phyloP scores from a whole-genome alignment of 306 rosid species.

The Lathyrus oleraceus region DNA sequence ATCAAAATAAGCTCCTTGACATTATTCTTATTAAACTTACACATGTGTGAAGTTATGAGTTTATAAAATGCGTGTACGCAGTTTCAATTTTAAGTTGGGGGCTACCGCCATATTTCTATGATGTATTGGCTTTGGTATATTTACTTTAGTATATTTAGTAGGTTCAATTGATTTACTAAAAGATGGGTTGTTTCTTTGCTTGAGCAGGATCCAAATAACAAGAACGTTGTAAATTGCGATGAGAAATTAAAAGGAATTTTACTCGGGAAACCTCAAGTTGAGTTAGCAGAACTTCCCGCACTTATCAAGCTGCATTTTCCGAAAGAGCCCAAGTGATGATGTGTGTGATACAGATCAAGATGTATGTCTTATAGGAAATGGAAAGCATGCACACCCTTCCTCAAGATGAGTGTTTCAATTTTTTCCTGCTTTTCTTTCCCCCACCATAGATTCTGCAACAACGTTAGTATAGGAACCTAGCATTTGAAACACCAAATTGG shows the following conservation, averaged over 20 bases:
- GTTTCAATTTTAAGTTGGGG: conserved; percentile 1
- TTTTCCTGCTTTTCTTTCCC: conserved; percentile 19
- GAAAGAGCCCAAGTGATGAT: conserved; percentile 57
- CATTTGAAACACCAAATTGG: conserved; percentile 5
- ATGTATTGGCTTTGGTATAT: background rate
- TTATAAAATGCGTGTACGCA: conserved; percentile 12
- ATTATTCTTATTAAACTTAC: too few relatives aligned
- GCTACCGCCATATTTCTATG: conserved; percentile 10
- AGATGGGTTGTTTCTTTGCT: conserved; percentile 28
- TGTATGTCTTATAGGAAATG: conserved; percentile 9
- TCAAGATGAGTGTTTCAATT: conserved; percentile 22
- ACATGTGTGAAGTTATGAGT: background rate
- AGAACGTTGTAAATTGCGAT: conserved; percentile 85
- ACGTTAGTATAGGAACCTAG: conserved; percentile 30
- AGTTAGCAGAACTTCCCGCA: conserved; percentile 81
- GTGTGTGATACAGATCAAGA: conserved; percentile 20
- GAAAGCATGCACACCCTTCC: background rate
- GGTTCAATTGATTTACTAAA: conserved; percentile 24
- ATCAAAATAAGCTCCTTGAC: too few relatives aligned
- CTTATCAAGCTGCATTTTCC: conserved; percentile 91
- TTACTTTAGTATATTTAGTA: background rate
- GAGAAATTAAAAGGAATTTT: conserved; percentile 69
- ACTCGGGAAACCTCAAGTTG: conserved; percentile 75
- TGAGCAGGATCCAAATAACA: conserved; percentile 77
- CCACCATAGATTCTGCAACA: background rate